These are phyloP conservation scores for Saccharomyces hybrid DNA, from an alignment of 1,139 yeast genomes.

Conservation along the genomic window DNA sequence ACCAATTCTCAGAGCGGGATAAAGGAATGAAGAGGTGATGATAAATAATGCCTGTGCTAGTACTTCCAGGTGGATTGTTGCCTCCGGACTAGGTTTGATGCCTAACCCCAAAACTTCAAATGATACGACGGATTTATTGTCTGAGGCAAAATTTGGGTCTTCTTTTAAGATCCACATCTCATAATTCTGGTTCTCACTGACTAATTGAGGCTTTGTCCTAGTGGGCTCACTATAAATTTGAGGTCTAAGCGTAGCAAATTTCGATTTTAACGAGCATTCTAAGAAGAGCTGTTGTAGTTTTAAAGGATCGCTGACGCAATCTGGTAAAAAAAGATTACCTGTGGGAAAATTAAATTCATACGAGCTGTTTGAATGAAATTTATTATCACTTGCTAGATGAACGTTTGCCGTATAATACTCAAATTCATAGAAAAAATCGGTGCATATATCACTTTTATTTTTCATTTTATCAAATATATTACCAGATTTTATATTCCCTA, in stretches of 20 bases:
- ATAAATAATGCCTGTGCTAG: conserved; percentile 41
- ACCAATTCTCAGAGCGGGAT: conserved; percentile 44
- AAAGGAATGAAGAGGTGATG: conserved; percentile 36
- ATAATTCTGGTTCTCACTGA: conserved; percentile 24
- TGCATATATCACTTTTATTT: conserved; percentile 4
- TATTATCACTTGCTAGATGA: conserved; percentile 3
- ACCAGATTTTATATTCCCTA: conserved; percentile 25
- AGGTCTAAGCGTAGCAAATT: conserved; percentile 30
- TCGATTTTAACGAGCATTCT: conserved; percentile 26
- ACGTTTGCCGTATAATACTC: conserved; percentile 25
- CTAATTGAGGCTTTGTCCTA: conserved; percentile 27
- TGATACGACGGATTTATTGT: conserved; percentile 35
- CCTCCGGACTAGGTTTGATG: conserved; percentile 29
- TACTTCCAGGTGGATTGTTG: conserved; percentile 42
- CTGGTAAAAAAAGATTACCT: conserved; percentile 28
- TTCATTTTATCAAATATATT: conserved; percentile 2
- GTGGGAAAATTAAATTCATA: conserved; percentile 11
- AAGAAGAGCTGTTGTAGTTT: conserved; percentile 22
- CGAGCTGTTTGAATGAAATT: background rate
- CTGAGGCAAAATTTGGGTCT: conserved; percentile 16
- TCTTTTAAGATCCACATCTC: conserved; percentile 48
- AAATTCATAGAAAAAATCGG: conserved; percentile 34
- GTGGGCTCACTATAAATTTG: conserved; percentile 25
- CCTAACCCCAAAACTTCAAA: conserved; percentile 36
- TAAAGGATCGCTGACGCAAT: conserved; percentile 22